Percentiles rank a stretch among this genome's conserved stretches.
phyloP scores from a whole-genome alignment of 2,329 filamentous ascomycete species.

The Coniochaeta prunicola region DNA sequence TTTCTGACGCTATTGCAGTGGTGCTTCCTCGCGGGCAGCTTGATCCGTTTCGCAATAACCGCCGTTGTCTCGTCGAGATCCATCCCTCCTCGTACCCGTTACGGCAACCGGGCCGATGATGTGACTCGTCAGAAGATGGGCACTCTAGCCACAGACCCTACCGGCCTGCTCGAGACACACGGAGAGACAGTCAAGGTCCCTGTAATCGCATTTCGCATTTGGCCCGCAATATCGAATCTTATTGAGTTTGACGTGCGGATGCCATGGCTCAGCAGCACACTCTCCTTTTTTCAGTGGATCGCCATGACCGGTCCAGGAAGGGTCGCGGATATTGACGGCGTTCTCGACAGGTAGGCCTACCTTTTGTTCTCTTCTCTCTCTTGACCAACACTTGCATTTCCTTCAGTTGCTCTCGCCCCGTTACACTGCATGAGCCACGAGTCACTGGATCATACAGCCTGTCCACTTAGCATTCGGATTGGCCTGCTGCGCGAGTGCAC shows the following conservation, averaged over 20 bases:
- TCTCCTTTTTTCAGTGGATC: constrained; percentile 71
- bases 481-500: constrained; percentile 23
- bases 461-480: constrained; percentile 28
- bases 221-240: constrained; percentile 65
- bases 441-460: constrained; percentile 36
- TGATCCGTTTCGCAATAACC: constrained; percentile 57
- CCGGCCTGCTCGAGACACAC: constrained; percentile 10
- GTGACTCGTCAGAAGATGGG: constrained; percentile 15
- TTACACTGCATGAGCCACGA: constrained; percentile 35
- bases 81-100: constrained; percentile 39
- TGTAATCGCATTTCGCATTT: constrained; percentile 70
- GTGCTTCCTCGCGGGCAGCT: constrained; percentile 47
- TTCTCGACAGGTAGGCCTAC: constrained; percentile 78
- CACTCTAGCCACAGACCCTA: constrained; percentile 14
- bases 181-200: constrained; percentile 41
- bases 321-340: constrained; percentile 67
- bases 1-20: constrained; percentile 53
- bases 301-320: constrained; percentile 66
- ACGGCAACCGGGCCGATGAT: constrained; percentile 14
- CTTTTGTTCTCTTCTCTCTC: constrained; percentile 10
- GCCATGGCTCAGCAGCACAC: constrained; percentile 77
- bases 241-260: constrained; percentile 71
- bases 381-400: constrained; percentile 11
- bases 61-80: constrained; percentile 62
- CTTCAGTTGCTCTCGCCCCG: constrained; percentile 5